Evolutionary conservation across 2,329 filamentous ascomycete species (phyloP).

Genomic region (Bipolaris oryzae): DNA sequence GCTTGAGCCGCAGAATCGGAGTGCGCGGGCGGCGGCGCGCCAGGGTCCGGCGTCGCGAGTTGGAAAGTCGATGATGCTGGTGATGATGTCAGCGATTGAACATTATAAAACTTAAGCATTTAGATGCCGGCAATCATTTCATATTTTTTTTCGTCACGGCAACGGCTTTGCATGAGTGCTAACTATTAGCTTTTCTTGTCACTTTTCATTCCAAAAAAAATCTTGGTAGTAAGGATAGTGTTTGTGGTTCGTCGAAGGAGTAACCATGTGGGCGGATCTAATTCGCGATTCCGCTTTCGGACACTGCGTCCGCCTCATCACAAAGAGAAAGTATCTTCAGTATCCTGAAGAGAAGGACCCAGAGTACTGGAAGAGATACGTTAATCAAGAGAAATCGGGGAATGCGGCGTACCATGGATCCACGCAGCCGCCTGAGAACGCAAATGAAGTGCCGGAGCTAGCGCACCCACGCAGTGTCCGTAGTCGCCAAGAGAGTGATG

Average conservation of each 20-base stretch:
- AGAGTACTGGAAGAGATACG: slow-evolving; percentile 56
- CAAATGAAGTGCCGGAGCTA: slow-evolving; percentile 32
- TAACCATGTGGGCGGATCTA: slow-evolving; percentile 23
- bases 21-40: too few relatives aligned
- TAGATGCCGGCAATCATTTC: too few relatives aligned
- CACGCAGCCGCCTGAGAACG: slow-evolving; percentile 42
- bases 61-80: too few relatives aligned
- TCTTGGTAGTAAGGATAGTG: too few relatives aligned
- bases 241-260: not conserved
- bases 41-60: too few relatives aligned
- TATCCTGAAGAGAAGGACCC: slow-evolving; percentile 58
- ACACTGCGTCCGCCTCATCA: slow-evolving; percentile 52
- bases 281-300: slow-evolving; percentile 32
- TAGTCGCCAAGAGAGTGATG: slow-evolving; percentile 15
- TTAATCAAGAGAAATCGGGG: slow-evolving; percentile 58
- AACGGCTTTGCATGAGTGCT: too few relatives aligned
- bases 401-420: slow-evolving; percentile 56
- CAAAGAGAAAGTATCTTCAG: slow-evolving; percentile 46
- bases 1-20: too few relatives aligned
- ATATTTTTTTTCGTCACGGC: too few relatives aligned
- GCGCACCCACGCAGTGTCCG: slow-evolving; percentile 15
- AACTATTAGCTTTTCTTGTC: too few relatives aligned
- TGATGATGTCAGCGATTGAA: too few relatives aligned
- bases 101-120: too few relatives aligned
- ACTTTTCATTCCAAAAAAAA: not conserved